Evolutionary conservation across 768 basidiomycete species (phyloP).

Genomic region (Boletus insuetus): DNA sequence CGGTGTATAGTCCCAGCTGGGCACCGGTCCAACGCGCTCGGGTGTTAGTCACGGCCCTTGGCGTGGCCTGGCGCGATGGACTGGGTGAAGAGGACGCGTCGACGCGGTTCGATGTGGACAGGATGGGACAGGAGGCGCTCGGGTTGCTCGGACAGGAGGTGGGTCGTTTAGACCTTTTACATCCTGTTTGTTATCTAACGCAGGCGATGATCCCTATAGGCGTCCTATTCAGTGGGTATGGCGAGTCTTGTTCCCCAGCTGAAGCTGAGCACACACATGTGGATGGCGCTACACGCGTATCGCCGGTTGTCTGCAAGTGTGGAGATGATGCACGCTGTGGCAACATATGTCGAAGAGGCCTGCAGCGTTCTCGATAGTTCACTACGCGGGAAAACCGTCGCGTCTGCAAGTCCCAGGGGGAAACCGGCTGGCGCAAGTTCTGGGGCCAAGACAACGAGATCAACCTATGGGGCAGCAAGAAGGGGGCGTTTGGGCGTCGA

Average conservation of each 20-base stretch:
- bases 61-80: slow-evolving; percentile 37
- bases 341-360: slow-evolving; percentile 51
- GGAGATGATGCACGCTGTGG: slow-evolving; percentile 44
- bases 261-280: slow-evolving; percentile 55
- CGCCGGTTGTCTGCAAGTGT: slow-evolving; percentile 39
- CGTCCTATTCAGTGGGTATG: slow-evolving; percentile 24
- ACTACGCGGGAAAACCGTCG: slow-evolving; percentile 26
- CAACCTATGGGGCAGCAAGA: slow-evolving; percentile 21
- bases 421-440: slow-evolving; percentile 19
- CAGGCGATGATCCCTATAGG: slow-evolving; percentile 18
- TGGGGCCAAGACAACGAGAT: slow-evolving; percentile 12
- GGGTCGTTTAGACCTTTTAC: slow-evolving; percentile 11
- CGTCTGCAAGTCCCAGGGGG: slow-evolving; percentile 9
- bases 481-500: slow-evolving; percentile 35
- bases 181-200: not conserved
- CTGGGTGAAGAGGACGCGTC: slow-evolving; percentile 21
- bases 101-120: slow-evolving; percentile 28
- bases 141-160: slow-evolving; percentile 44
- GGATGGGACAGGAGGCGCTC: slow-evolving; percentile 42
- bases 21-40: slow-evolving; percentile 58
- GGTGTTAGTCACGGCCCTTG: slow-evolving; percentile 52
- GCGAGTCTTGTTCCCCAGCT: slow-evolving; percentile 39
- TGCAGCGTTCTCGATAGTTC: slow-evolving; percentile 45
- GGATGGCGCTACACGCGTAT: slow-evolving; percentile 71
- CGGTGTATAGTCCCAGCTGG: slow-evolving; percentile 43